Percentiles rank a stretch among this genome's conserved stretches.
These are phyloP conservation scores for Climacium dendroides DNA, from an alignment of 225 moss, liverwort and hornwort species.

Conservation along the genomic window DNA sequence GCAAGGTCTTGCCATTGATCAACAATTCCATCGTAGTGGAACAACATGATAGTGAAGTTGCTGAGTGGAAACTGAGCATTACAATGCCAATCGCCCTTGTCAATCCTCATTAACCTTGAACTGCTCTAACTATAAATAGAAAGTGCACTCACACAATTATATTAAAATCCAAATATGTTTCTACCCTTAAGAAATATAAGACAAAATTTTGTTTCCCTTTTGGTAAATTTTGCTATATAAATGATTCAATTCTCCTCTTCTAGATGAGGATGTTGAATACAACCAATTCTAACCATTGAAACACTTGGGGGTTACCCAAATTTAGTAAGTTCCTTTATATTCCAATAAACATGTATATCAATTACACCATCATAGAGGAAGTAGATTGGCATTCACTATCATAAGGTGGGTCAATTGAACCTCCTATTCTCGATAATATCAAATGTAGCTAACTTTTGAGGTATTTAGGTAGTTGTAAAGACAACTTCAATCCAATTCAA, in stretches of 20 bases:
- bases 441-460: neutral
- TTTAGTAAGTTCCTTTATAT: too few species aligned
- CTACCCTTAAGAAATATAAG: neutral
- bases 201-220: too few species aligned
- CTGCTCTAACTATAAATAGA: neutral
- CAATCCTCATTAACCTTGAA: neutral
- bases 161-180: neutral
- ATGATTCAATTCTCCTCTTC: neutral
- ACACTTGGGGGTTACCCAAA: neutral
- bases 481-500: neutral
- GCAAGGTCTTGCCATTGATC: slow-evolving; percentile 46
- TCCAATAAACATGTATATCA: neutral
- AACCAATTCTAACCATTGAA: neutral
- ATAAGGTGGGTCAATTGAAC: neutral
- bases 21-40: slow-evolving; percentile 49
- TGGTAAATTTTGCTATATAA: neutral
- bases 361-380: neutral
- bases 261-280: neutral
- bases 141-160: neutral
- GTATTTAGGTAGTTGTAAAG: neutral
- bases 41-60: slow-evolving; percentile 44
- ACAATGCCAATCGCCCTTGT: neutral
- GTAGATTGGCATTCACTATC: neutral
- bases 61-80: slow-evolving; percentile 27
- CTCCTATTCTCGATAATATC: too few species aligned